A percentile compares a stretch with the other conserved stretches of the same genome.
phyloP scores from a whole-genome alignment of 768 basidiomycete genomes.

The Daedaleopsis nitida region DNA sequence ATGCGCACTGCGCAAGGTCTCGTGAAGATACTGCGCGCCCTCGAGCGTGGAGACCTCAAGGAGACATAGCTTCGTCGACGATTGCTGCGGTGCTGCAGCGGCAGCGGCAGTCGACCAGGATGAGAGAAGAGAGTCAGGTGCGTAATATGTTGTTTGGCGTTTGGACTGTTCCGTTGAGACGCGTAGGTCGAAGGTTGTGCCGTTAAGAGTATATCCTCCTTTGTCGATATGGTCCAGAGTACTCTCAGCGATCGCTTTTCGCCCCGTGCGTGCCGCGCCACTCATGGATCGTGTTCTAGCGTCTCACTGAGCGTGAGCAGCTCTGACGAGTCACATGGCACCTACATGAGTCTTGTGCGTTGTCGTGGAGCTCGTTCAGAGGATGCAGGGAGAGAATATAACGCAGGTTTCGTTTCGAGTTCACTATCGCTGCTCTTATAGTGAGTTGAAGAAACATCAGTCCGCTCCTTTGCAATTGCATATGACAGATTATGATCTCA shows the following conservation, averaged over 20 bases:
- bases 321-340: background rate
- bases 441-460: no score
- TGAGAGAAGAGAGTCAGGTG: slow-evolving; percentile 49
- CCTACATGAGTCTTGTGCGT: background rate
- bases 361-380: no score
- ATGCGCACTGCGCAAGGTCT: slow-evolving; percentile 15
- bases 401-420: no score
- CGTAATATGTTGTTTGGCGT: slow-evolving; percentile 54
- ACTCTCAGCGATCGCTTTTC: slow-evolving; percentile 46
- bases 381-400: no score
- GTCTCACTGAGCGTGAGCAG: background rate
- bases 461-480: no score
- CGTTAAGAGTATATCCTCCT: slow-evolving; percentile 41
- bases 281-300: background rate
- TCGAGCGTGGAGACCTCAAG: slow-evolving; percentile 66
- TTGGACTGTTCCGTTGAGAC: slow-evolving; percentile 36
- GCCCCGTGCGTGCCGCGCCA: slow-evolving; percentile 8
- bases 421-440: no score
- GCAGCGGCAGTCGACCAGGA: slow-evolving; percentile 41
- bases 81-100: background rate
- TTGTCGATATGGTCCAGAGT: slow-evolving; percentile 51
- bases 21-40: slow-evolving; percentile 48
- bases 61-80: slow-evolving; percentile 43
- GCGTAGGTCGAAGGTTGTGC: slow-evolving; percentile 36
- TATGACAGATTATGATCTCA: no score